Evolutionary conservation across 208 protist genomes (phyloP), one percentile per base, ranked within the genome.

Genomic region (Wallacemonas sp.): DNA sequence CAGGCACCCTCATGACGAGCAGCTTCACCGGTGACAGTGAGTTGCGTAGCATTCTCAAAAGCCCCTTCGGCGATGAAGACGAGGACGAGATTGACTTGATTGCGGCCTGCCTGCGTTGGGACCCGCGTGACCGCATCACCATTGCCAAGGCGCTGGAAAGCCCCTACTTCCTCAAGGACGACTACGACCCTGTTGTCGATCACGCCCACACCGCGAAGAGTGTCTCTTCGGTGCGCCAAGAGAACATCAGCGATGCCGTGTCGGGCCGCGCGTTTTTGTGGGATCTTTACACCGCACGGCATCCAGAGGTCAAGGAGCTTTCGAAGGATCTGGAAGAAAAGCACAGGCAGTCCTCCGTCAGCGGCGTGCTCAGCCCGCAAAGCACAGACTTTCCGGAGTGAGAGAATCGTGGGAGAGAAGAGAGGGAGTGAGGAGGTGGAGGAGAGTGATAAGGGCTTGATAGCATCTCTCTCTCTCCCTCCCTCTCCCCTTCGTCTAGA

Each of bases 291-390:
- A 58, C 85, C 2, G 33, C 86, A 64, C 82, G 79, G 17, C 89
- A 95, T 59, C 89, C 89, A 2, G 85, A 95, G 69, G 85, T 95
- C 44, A 59, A 64, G 17, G 79, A 90, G 69, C 73, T 94, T 68
- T 82, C 72, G 70, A 75, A 64, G 5, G 66, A 73, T 26, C 74
- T 84, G n/a, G 72, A 72, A 34, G 68, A 65, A 15, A 87, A 79
- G 54, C 75, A 82, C 38, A 63, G 79, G 12, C 70, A 76, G 55
- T 31, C 41, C 56, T 49, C 34, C 15, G n/a, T 24, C 39, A 49
- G 41, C 17, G 22, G 5, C 4, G 36, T 0, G 24, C 3, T 55
- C 9, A 17, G 9, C 6, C 36, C 36, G 36, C 36, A 41, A 14
- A 41, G 9, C 6, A 41, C 36, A 6, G 36, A 41, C 9, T 41